Evolutionary conservation across 345 rosid genomes (phyloP).

Genomic region (Odontarrhena argentea): DNA sequence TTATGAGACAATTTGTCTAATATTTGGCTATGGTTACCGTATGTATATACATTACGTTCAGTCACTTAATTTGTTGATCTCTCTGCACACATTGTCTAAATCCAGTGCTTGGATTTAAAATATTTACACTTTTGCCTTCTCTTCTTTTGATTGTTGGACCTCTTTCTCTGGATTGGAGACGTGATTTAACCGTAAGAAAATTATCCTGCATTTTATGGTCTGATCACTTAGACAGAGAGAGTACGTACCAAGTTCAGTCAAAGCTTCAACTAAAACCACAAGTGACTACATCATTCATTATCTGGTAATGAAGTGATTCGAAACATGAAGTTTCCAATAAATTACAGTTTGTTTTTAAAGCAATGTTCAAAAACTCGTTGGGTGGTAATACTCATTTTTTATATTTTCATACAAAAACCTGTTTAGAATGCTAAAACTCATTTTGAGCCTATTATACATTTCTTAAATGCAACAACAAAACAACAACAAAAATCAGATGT

Average conservation of each 20-base stretch:
- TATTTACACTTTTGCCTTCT: not conserved
- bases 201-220: not conserved
- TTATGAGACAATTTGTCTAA: conserved; percentile 13
- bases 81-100: conserved; percentile 5
- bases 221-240: not conserved
- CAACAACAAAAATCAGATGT: no score
- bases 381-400: no score
- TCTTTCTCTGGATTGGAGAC: conserved; percentile 1
- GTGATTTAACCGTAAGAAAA: not conserved
- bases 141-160: conserved; percentile 2
- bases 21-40: not conserved
- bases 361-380: no score
- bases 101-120: not conserved
- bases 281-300: conserved; percentile 7
- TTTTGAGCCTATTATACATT: no score
- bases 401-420: no score
- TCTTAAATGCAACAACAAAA: no score
- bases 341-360: no score
- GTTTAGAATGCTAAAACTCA: no score
- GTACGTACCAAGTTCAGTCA: not conserved
- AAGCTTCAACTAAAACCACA: not conserved
- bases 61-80: not conserved
- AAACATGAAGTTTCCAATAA: not conserved
- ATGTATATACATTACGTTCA: conserved; percentile 7
- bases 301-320: conserved; percentile 5